Evolutionary conservation across 169 alveolate genomes (phyloP).

Genomic region (Plasmodium ovale): DNA sequence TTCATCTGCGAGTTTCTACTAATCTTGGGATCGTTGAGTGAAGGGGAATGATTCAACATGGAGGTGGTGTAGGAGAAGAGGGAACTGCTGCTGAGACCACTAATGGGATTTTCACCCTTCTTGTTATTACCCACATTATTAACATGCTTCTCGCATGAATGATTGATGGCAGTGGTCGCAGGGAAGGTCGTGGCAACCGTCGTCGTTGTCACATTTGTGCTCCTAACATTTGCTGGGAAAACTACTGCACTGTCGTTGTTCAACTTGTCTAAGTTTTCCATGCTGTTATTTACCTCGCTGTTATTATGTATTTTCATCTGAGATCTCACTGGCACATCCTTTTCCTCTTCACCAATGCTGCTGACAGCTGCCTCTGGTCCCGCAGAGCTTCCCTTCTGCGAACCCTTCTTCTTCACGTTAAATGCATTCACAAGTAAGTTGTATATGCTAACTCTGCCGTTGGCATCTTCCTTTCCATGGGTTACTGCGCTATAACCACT

Average conservation of each 20-base stretch:
- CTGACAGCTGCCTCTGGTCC: not conserved
- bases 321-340: not conserved
- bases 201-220: not conserved
- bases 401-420: slow-evolving; percentile 19
- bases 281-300: not conserved
- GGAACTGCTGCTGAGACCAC: not conserved
- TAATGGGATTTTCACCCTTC: not conserved
- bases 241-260: not conserved
- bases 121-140: slow-evolving; percentile 2
- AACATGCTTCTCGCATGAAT: not conserved
- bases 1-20: not conserved
- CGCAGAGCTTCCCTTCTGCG: not conserved
- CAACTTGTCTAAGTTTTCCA: not conserved
- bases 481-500: not conserved
- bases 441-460: slow-evolving; percentile 17
- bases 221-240: not conserved
- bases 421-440: slow-evolving; percentile 54
- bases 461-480: not conserved
- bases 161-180: not conserved
- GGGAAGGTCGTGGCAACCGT: not conserved
- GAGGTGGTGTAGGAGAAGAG: not conserved
- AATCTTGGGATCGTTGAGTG: not conserved
- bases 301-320: no score
- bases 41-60: not conserved
- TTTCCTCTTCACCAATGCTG: not conserved